Conservation (phyloP, 2,329 filamentous ascomycete genomes). For the Bipolaris cookei region DNA sequence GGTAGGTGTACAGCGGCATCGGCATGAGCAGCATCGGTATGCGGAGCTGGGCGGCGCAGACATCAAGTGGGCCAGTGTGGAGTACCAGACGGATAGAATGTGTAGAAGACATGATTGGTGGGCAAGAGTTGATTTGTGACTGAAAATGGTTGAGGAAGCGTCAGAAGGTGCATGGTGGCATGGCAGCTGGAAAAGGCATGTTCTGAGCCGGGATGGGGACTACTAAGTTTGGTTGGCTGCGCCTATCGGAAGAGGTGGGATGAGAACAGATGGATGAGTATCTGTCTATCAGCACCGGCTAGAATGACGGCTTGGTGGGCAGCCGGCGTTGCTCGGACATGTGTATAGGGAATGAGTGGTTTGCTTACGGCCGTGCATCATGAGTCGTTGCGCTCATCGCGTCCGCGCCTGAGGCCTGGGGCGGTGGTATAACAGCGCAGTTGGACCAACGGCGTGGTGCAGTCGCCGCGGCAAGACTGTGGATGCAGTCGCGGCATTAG, state of each 20-base stretch:
- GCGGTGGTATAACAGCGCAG: background rate
- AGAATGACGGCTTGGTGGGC: background rate
- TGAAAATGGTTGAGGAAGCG: slow-evolving; percentile 2
- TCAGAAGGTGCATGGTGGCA: background rate
- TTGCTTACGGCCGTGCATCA: background rate
- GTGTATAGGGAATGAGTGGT: background rate
- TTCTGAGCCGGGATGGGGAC: background rate
- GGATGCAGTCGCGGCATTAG: background rate
- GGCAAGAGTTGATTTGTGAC: background rate
- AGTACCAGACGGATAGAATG: slow-evolving; percentile 11
- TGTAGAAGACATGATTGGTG: slow-evolving; percentile 16
- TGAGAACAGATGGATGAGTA: background rate
- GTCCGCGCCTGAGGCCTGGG: background rate
- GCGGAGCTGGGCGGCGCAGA: slow-evolving; percentile 15
- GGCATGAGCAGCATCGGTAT: slow-evolving; percentile 11
- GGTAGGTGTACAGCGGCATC: background rate
- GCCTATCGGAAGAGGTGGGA: slow-evolving; percentile 2
- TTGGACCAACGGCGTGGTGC: background rate
- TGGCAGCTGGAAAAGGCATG: background rate
- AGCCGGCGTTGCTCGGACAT: background rate
- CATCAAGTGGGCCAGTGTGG: slow-evolving; percentile 13
- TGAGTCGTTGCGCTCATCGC: background rate
- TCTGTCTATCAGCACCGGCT: background rate
- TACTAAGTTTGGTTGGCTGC: background rate
- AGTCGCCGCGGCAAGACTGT: background rate